Percentiles rank a stretch among this genome's conserved stretches.
Evolutionary conservation across 176 grass and related monocot species (phyloP).

Genomic region (Oryza officinalis): DNA sequence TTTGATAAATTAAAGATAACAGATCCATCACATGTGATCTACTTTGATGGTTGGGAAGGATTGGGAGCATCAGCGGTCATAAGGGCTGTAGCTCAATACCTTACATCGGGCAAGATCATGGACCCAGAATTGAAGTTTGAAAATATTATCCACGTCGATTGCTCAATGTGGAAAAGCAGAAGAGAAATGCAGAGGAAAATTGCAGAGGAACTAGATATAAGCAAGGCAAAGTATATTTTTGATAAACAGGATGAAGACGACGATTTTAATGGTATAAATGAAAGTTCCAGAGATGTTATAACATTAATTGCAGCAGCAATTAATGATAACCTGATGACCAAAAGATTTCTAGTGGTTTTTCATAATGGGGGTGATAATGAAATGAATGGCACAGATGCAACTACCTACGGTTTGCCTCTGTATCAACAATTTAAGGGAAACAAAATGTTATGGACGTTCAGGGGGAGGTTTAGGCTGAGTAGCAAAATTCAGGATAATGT

Average conservation of each 20-base stretch:
- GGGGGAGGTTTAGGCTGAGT: background rate
- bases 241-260: too few species aligned
- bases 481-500: background rate
- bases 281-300: background rate
- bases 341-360: background rate
- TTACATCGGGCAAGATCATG: background rate
- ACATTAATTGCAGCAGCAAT: background rate
- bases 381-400: too few species aligned
- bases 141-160: background rate
- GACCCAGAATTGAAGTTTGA: background rate
- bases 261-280: too few species aligned
- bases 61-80: constrained; percentile 20
- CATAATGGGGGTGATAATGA: background rate
- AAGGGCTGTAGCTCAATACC: background rate
- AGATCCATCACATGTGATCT: background rate
- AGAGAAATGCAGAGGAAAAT: background rate
- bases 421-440: background rate
- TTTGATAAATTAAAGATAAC: background rate
- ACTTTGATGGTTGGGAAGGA: constrained; percentile 28
- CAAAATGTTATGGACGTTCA: constrained; percentile 17
- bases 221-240: background rate
- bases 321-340: background rate
- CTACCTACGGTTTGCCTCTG: background rate
- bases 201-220: background rate
- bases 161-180: constrained; percentile 18